Conservation (phyloP, 2,329 filamentous ascomycete genomes). For the Biscogniauxia sp. region DNA sequence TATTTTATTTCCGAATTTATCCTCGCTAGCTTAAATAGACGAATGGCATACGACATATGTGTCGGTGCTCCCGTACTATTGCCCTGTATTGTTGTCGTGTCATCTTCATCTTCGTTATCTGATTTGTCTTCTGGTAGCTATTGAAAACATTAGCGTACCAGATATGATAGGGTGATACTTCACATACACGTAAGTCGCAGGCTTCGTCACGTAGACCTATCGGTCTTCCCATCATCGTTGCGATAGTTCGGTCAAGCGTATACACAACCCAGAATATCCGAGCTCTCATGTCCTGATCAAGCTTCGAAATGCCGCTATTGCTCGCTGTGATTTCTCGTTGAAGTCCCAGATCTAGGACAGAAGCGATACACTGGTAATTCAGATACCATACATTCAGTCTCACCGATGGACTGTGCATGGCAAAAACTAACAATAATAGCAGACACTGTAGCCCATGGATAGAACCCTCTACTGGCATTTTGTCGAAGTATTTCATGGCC, state of each 20-base stretch:
- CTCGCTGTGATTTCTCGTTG: constrained; percentile 47
- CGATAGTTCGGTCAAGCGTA: constrained; percentile 48
- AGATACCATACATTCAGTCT: constrained; percentile 52
- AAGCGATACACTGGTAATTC: constrained; percentile 53
- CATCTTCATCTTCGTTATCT: constrained; percentile 13
- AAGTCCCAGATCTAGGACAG: constrained; percentile 49
- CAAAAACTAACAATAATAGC: constrained; percentile 45
- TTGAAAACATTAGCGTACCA: constrained; percentile 1
- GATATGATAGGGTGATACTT: not conserved
- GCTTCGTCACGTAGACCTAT: constrained; percentile 55
- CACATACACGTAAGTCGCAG: constrained; percentile 46
- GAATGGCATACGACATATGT: constrained; percentile 43
- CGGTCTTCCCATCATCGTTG: constrained; percentile 55
- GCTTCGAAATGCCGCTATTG: constrained; percentile 38
- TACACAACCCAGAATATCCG: constrained; percentile 55
- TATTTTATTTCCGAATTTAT: constrained; percentile 59
- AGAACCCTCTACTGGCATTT: constrained; percentile 46
- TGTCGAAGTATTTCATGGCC: constrained; percentile 46
- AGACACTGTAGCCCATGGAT: constrained; percentile 49
- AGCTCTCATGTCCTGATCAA: constrained; percentile 54
- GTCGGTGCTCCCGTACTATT: constrained; percentile 1
- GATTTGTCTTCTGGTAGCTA: constrained; percentile 20
- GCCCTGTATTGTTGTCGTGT: not conserved
- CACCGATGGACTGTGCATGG: constrained; percentile 48
- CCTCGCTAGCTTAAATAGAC: constrained; percentile 45